A percentile compares a stretch with the other conserved stretches of the same genome.
phyloP scores from a whole-genome alignment of 768 basidiomycete species.

The Cyclocybe aegerita region DNA sequence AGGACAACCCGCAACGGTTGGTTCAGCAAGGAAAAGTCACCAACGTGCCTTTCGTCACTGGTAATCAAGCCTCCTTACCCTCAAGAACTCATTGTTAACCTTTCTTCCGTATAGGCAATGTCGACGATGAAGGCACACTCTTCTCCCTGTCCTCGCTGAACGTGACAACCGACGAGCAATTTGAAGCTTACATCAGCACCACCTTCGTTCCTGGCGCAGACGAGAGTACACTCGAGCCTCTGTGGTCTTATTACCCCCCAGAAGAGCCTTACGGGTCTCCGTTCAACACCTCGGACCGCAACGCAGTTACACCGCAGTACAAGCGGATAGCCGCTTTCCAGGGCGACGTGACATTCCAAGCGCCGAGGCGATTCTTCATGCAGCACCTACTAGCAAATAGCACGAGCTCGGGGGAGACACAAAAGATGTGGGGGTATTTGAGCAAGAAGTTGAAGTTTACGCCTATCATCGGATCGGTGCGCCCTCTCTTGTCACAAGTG shows the following conservation, averaged over 20 bases:
- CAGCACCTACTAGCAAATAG: slow-evolving; percentile 29
- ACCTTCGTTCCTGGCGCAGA: slow-evolving; percentile 13
- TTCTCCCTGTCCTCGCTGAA: slow-evolving; percentile 22
- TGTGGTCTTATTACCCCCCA: slow-evolving; percentile 24
- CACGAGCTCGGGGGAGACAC: slow-evolving; percentile 4
- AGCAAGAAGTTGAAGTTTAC: slow-evolving; percentile 17
- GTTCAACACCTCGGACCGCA: slow-evolving; percentile 21
- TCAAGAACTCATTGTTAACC: neutral
- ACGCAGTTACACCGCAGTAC: slow-evolving; percentile 38
- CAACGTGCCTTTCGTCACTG: slow-evolving; percentile 22
- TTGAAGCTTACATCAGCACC: slow-evolving; percentile 15
- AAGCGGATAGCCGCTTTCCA: slow-evolving; percentile 50
- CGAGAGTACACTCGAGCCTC: slow-evolving; percentile 11
- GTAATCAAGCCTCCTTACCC: neutral
- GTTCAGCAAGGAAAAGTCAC: slow-evolving; percentile 33
- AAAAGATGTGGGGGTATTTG: slow-evolving; percentile 37
- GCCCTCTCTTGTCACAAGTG: neutral
- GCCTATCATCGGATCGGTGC: slow-evolving; percentile 22
- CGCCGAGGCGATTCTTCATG: slow-evolving; percentile 47
- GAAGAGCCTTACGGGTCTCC: slow-evolving; percentile 20
- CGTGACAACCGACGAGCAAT: slow-evolving; percentile 31
- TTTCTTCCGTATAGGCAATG: slow-evolving; percentile 23
- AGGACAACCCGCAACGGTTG: slow-evolving; percentile 26
- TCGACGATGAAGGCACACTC: slow-evolving; percentile 41
- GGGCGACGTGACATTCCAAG: slow-evolving; percentile 52